These are phyloP conservation scores for Colletotrichum sp. DNA, from an alignment of 2,329 filamentous ascomycete species.

Conservation along the genomic window DNA sequence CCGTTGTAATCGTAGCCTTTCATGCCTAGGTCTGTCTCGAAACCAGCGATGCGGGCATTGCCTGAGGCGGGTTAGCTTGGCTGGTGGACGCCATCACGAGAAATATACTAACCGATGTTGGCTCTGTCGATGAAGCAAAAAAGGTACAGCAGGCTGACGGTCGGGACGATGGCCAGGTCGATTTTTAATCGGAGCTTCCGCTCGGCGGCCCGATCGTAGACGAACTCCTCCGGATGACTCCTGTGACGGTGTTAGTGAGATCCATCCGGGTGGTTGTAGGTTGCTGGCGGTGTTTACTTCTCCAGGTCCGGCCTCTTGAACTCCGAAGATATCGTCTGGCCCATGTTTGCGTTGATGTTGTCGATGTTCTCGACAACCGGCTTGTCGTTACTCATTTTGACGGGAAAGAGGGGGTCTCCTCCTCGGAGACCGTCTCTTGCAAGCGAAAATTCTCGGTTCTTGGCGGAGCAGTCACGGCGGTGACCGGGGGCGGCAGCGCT, in stretches of 20 bases:
- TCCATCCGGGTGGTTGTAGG: not conserved
- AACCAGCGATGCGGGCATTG: conserved; percentile 63
- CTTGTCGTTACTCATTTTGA: conserved; percentile 5
- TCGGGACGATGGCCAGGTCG: conserved; percentile 65
- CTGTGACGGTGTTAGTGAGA: not conserved
- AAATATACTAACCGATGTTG: conserved; percentile 60
- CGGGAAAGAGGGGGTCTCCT: not conserved
- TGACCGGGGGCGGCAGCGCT: not conserved
- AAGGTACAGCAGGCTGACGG: conserved; percentile 65
- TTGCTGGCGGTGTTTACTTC: not conserved
- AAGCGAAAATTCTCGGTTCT: not conserved
- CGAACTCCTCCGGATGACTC: not conserved
- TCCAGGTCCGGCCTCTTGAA: not conserved
- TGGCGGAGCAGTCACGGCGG: not conserved
- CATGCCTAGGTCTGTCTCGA: conserved; percentile 60
- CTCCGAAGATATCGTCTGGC: not conserved
- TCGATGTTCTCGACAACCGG: conserved; percentile 2
- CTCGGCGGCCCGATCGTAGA: conserved; percentile 32
- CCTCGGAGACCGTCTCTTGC: not conserved
- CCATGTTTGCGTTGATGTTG: not conserved
- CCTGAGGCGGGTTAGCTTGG: conserved; percentile 36
- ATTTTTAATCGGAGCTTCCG: conserved; percentile 60
- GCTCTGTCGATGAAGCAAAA: conserved; percentile 73
- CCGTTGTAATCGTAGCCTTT: conserved; percentile 65
- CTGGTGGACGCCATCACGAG: not conserved